phyloP scores from a whole-genome alignment of 179 eudicot genomes.

The Corrigiola litoralis region DNA sequence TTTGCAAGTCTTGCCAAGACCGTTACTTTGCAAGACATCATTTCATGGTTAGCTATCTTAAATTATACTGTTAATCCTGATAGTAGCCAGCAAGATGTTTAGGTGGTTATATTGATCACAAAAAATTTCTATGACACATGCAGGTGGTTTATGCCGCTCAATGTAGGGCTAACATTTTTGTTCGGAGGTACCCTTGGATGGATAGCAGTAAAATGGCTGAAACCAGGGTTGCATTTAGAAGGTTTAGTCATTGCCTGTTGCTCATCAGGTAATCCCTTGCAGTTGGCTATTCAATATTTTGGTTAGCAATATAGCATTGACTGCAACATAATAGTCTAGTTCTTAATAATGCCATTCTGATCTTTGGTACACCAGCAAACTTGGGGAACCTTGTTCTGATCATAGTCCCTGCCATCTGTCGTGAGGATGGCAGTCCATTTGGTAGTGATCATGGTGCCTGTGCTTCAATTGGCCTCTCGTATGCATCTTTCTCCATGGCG shows the following conservation, averaged over 20 bases:
- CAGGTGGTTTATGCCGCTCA: slow-evolving; percentile 96
- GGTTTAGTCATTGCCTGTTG: slow-evolving; percentile 71
- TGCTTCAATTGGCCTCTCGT: slow-evolving; percentile 60
- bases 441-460: slow-evolving; percentile 61
- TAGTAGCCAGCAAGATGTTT: too few relatives aligned
- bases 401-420: slow-evolving; percentile 79
- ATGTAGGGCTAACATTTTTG: slow-evolving; percentile 73
- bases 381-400: slow-evolving; percentile 78
- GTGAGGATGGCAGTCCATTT: slow-evolving; percentile 75
- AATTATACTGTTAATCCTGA: not conserved
- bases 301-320: not conserved
- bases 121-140: too few relatives aligned
- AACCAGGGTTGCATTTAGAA: slow-evolving; percentile 64
- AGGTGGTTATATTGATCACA: too few relatives aligned
- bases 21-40: slow-evolving; percentile 69
- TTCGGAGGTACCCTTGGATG: slow-evolving; percentile 86
- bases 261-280: slow-evolving; percentile 48
- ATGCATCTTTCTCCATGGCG: slow-evolving; percentile 88
- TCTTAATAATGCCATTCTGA: too few relatives aligned
- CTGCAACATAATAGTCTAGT: too few relatives aligned
- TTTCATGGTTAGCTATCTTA: slow-evolving; percentile 58
- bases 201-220: slow-evolving; percentile 68
- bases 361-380: slow-evolving; percentile 46
- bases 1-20: slow-evolving; percentile 78
- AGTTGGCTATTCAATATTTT: not conserved